Conservation (phyloP, 2,329 filamentous ascomycete species). For the Pseudocercospora pini-densiflorae region DNA sequence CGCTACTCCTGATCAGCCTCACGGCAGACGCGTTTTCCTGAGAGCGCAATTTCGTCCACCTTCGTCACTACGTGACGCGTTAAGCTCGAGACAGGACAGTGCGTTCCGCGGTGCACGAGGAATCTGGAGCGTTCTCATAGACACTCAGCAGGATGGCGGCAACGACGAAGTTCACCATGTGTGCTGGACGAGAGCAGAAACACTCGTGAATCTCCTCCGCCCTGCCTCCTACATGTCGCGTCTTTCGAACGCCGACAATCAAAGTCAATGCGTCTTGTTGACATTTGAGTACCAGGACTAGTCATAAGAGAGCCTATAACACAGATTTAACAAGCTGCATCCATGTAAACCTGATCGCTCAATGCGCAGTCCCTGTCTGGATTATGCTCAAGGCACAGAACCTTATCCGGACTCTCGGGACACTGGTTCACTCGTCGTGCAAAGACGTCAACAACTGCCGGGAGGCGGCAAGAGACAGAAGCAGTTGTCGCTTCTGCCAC, state of each 20-base stretch:
- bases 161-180: neutral
- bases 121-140: neutral
- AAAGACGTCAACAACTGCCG: neutral
- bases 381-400: neutral
- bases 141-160: neutral
- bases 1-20: slow-evolving; percentile 4
- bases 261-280: neutral
- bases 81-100: neutral
- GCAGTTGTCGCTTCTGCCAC: neutral
- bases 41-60: neutral
- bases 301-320: neutral
- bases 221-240: neutral
- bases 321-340: neutral
- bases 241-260: neutral
- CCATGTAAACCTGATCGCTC: neutral
- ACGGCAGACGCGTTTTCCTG: neutral
- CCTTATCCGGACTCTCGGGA: neutral
- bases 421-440: neutral
- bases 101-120: neutral
- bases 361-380: neutral
- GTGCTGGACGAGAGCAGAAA: neutral
- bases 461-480: neutral
- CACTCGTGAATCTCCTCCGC: neutral
- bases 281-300: neutral
- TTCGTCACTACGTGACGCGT: neutral